phyloP scores from a whole-genome alignment of 345 rosid genomes.

The Brassica juncea region DNA sequence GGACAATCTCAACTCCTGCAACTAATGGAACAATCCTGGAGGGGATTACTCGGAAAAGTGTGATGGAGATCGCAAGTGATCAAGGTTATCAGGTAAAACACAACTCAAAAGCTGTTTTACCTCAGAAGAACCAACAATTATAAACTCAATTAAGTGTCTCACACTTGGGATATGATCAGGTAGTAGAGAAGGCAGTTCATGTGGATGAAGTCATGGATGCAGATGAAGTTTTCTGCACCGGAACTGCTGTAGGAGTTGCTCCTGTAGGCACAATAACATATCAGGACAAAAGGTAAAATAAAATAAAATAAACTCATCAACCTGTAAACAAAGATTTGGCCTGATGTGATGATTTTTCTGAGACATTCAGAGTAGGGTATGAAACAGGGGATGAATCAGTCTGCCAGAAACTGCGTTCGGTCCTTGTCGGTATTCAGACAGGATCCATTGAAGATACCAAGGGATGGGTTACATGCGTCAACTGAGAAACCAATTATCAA shows the following conservation, averaged over 20 bases:
- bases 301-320: neutral
- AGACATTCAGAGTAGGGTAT: conserved; percentile 59
- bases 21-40: conserved; percentile 45
- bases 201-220: conserved; percentile 51
- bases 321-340: conserved; percentile 7
- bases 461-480: conserved; percentile 65
- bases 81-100: conserved; percentile 44
- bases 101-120: neutral
- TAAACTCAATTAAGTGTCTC: neutral
- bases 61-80: conserved; percentile 47
- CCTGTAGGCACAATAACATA: conserved; percentile 50
- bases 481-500: conserved; percentile 28
- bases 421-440: conserved; percentile 68
- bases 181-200: conserved; percentile 45
- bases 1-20: conserved; percentile 44
- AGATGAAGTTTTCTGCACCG: conserved; percentile 62
- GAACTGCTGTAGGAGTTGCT: conserved; percentile 61
- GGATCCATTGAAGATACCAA: conserved; percentile 70
- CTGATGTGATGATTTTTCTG: conserved; percentile 13
- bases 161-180: conserved; percentile 34
- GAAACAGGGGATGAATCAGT: conserved; percentile 47
- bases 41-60: conserved; percentile 47
- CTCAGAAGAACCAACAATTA: neutral
- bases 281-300: conserved; percentile 43
- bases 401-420: conserved; percentile 50